Conservation (phyloP, 257 asterid genomes). For the Fraxinus cuspidata region DNA sequence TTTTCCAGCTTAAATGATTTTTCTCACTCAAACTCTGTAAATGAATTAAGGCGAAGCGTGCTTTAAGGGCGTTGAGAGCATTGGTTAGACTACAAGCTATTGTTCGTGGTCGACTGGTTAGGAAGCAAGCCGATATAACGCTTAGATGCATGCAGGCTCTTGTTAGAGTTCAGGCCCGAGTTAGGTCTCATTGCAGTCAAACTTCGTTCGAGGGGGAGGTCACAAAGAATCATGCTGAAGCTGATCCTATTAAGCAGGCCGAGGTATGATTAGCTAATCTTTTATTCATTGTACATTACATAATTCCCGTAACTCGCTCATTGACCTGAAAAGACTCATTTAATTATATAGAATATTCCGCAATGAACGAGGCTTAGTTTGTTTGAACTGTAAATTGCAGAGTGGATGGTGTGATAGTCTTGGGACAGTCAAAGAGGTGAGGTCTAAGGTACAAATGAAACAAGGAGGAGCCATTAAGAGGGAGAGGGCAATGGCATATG, state of each 20-base stretch:
- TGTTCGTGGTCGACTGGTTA: slow-evolving; percentile 77
- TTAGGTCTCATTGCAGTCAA: slow-evolving; percentile 59
- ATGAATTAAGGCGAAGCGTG: slow-evolving; percentile 70
- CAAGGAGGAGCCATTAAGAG: slow-evolving; percentile 87
- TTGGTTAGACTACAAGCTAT: slow-evolving; percentile 89
- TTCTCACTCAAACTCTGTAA: not conserved
- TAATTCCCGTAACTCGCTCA: too few relatives aligned
- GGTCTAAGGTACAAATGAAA: slow-evolving; percentile 75
- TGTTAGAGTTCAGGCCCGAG: slow-evolving; percentile 77
- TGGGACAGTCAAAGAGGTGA: slow-evolving; percentile 70
- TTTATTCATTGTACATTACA: too few relatives aligned
- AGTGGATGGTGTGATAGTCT: slow-evolving; percentile 87
- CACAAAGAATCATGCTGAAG: slow-evolving; percentile 21
- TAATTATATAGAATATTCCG: too few relatives aligned
- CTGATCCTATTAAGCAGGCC: slow-evolving; percentile 51
- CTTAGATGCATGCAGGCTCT: slow-evolving; percentile 92
- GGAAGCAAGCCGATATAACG: slow-evolving; percentile 89
- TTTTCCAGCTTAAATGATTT: not conserved
- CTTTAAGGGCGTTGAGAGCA: slow-evolving; percentile 87
- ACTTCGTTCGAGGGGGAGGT: slow-evolving; percentile 34
- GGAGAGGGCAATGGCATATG: slow-evolving; percentile 82
- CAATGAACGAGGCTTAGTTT: not conserved
- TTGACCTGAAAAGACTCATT: too few relatives aligned
- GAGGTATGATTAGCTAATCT: slow-evolving; percentile 50
- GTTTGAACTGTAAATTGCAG: slow-evolving; percentile 31